Conservation (phyloP, 768 basidiomycete species). For the Russula vinacea region DNA sequence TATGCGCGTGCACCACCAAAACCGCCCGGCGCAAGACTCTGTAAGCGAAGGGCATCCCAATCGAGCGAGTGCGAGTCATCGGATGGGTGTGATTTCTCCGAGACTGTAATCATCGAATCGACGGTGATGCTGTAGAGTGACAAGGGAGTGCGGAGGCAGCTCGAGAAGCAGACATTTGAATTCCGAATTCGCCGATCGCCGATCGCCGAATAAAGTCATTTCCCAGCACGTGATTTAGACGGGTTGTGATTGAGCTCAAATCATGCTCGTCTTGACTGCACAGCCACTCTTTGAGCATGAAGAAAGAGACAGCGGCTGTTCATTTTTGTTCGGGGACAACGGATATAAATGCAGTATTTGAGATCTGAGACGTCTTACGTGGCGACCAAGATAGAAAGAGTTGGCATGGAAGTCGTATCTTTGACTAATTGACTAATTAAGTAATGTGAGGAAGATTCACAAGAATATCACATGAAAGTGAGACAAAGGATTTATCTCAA, state of each 20-base stretch:
- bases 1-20: constrained; percentile 54
- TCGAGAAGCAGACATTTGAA: neutral
- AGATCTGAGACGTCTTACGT: neutral
- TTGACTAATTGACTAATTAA: neutral
- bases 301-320: neutral
- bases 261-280: constrained; percentile 9
- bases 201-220: neutral
- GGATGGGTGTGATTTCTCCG: constrained; percentile 2
- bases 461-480: constrained; percentile 22
- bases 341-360: neutral
- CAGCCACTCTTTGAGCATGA: neutral
- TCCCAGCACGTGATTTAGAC: constrained; percentile 18
- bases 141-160: neutral
- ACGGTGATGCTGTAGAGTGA: too few relatives aligned
- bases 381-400: neutral
- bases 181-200: constrained; percentile 14
- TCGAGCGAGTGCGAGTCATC: constrained; percentile 30
- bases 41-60: constrained; percentile 47
- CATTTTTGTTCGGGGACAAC: neutral
- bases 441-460: neutral
- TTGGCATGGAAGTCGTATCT: constrained; percentile 1
- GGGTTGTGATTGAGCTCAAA: neutral
- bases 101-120: neutral
- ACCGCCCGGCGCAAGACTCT: constrained; percentile 57
- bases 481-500: neutral